Base-by-base conservation (phyloP, 177 flowering plant species). In the Telopea speciosissima region DNA sequence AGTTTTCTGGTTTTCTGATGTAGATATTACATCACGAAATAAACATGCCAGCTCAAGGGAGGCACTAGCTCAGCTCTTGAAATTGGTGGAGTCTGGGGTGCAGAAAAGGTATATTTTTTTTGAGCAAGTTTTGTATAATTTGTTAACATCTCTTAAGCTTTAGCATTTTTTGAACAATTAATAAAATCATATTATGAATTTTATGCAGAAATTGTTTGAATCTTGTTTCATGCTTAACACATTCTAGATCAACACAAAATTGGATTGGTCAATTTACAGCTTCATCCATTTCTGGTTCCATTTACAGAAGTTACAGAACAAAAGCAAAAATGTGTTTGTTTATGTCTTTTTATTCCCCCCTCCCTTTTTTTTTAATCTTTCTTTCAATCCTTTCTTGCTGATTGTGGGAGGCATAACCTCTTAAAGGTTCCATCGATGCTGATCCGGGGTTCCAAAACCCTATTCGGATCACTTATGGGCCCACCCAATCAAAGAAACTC, bases 11-110 rank as follows among this genome's bases (percentile, higher is more conserved):
- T 49, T n/a, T 66, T 69, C 22, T 62, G 25, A 68, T 78, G 72
- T 79, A 90, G 92, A 82, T 52, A 84, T 87, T 66, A 73, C 71
- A 62, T 80, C 85, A 49, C 71, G 70, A 66, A 75, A 73, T 66
- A 80, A 68, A 19, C 49, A 72, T 72, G 54, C 63, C 14, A 44
- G 40, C 65, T 63, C 81, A 13, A 85, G 82, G 84, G 88, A 87
- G 69, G 94, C 79, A 58, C 77, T 91, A 79, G 66, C 76, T 45
- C 80, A 79, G 72, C 86, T 91, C 17, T 73, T 78, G 62, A 84
- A 82, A 68, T 70, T 77, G 70, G 85, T 84, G 65, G 86, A 88
- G 67, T 78, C 81, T 24, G 79, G 74, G 31, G 44, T 81, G 24
- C 68, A 74, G 56, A 17, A 80, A 69, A 70, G 91, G 94, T 89